Evolutionary conservation across 2,329 filamentous ascomycete species (phyloP), one percentile per base, ranked within the genome.

Genomic region (Phoma sp.): DNA sequence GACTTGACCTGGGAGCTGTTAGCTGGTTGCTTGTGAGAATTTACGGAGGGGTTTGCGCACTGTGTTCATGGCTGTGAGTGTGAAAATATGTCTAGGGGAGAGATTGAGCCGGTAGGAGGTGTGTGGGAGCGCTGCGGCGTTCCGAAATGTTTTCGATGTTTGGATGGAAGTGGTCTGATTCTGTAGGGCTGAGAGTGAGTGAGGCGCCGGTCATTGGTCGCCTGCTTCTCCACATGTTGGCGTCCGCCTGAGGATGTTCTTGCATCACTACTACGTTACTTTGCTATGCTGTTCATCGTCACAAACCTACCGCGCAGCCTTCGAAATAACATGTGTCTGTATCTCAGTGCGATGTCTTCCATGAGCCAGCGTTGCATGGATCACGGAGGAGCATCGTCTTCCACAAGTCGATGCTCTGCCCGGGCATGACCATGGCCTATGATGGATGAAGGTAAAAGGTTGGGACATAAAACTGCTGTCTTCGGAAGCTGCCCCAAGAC

Each of bases 1-100:
- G 83, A 85, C 78, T 78, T 77, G 56, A 85, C 78, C 82, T 85
- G 66, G 3, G n/a, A n/a, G 38, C 32, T 54, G 52, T 72, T 61
- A 68, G 62, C n/a, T 46, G 18, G 30, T 9, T 2, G 7, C 38
- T 18, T 42, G 35, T 4, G 7, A 4, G 6, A 24, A 13, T 32
- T 9, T 18, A 18, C 18, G 23, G 8, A 6, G n/a, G 37, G 11
- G 7, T 22, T 27, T 38, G 66, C 80, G 62, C 75, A 82, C 81
- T 46, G 81, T 83, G 69, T 83, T 83, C 81, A 83, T 83, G 53
- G 29, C 73, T 18, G 36, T 4, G 37, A 23, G 4, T 47, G 22
- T 37, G 6, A 11, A 18, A 22, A n/a, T 11, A 8, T 29, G 18
- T 8, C 9, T 2, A 32, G 40, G 14, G 11, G 14, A 14, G 24